Evolutionary conservation across 1,284 basidiomycete species (phyloP).

Genomic region (Malassezia nana): DNA sequence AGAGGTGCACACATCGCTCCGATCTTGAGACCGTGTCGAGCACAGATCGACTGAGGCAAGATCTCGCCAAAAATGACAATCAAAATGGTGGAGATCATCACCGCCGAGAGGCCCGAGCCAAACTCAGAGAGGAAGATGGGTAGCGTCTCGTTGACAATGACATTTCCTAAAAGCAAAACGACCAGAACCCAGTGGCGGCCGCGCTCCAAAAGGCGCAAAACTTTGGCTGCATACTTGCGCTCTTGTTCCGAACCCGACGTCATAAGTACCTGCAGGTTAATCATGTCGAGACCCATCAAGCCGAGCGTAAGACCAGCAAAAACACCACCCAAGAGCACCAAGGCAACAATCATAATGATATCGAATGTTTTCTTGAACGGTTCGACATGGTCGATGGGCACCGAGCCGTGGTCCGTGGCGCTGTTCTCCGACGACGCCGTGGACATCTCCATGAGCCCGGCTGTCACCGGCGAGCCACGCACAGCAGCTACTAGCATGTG

Average conservation of each 20-base stretch:
- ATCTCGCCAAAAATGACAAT: conserved; percentile 52
- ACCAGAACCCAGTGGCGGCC: conserved; percentile 84
- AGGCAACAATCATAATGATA: conserved; percentile 6
- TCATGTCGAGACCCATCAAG: conserved; percentile 85
- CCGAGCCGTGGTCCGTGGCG: not conserved
- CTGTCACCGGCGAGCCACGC: conserved; percentile 7
- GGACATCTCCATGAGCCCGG: not conserved
- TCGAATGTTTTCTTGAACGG: conserved; percentile 4
- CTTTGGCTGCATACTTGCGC: conserved; percentile 50
- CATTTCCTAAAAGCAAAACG: conserved; percentile 74
- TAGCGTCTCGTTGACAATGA: conserved; percentile 58
- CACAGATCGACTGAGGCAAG: conserved; percentile 57
- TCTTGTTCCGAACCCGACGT: conserved; percentile 64
- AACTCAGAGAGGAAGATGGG: conserved; percentile 48
- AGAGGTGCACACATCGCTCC: conserved; percentile 80
- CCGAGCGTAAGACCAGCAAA: conserved; percentile 66
- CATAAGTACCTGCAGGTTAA: conserved; percentile 76
- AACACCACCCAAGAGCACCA: conserved; percentile 49
- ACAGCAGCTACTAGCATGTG: conserved; percentile 2
- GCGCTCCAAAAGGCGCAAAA: conserved; percentile 59
- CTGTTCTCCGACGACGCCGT: not conserved
- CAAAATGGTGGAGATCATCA: conserved; percentile 41
- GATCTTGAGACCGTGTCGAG: conserved; percentile 78
- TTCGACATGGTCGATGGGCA: conserved; percentile 1
- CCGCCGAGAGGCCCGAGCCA: conserved; percentile 40